Evolutionary conservation across 352 stramenopile genomes (phyloP).

Genomic region (Peronospora tabacina): DNA sequence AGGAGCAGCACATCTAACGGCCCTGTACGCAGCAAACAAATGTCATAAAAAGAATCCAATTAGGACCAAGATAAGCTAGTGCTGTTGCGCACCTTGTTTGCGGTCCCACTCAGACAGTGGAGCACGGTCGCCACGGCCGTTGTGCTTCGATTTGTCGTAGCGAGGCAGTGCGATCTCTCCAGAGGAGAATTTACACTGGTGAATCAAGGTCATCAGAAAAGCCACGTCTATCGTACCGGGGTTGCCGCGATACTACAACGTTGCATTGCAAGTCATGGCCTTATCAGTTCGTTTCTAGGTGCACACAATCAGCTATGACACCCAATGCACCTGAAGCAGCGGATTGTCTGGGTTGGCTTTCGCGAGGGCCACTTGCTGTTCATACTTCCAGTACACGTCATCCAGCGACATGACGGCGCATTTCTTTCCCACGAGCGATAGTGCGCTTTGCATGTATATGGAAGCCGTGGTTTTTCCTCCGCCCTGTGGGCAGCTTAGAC

Average conservation of each 20-base stretch:
- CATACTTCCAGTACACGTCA: conserved; percentile 70
- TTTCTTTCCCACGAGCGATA: conserved; percentile 41
- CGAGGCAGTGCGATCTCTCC: conserved; percentile 49
- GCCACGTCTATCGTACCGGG: conserved; percentile 73
- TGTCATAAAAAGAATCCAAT: conserved; percentile 2
- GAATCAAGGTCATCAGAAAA: conserved; percentile 54
- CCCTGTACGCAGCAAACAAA: conserved; percentile 24
- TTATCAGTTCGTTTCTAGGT: not conserved
- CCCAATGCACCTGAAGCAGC: conserved; percentile 53
- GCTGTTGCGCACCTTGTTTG: conserved; percentile 37
- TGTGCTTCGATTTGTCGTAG: conserved; percentile 76
- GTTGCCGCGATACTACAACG: conserved; percentile 65
- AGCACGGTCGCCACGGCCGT: conserved; percentile 63
- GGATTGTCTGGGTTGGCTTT: conserved; percentile 53
- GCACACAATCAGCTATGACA: not conserved
- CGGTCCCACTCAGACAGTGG: conserved; percentile 45
- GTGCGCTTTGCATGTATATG: conserved; percentile 56
- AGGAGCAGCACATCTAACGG: conserved; percentile 76
- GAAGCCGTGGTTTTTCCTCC: conserved; percentile 80
- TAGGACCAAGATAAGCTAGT: not conserved
- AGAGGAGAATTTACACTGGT: conserved; percentile 41
- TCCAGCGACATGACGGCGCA: conserved; percentile 78
- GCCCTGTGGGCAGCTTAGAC: conserved; percentile 77
- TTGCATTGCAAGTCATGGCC: conserved; percentile 11
- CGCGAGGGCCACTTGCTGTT: conserved; percentile 59